phyloP scores from a whole-genome alignment of 495 filamentous ascomycete species.

The Podospora pseudoanserina region DNA sequence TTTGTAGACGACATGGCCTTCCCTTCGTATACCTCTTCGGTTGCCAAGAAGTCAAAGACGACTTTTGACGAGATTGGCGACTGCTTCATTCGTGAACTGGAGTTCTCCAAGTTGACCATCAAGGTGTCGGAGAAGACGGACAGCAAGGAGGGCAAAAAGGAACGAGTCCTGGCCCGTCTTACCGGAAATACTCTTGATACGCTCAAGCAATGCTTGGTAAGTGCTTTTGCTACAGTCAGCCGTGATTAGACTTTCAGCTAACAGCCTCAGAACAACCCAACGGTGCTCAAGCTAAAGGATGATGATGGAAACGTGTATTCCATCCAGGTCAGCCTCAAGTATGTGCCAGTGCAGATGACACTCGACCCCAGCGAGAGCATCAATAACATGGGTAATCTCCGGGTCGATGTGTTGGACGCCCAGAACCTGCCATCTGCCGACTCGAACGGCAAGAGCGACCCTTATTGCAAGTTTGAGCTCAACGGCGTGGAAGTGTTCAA shows the following conservation, averaged over 20 bases:
- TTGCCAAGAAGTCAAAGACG: slow-evolving; percentile 58
- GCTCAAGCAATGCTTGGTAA: slow-evolving; percentile 78
- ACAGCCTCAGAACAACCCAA: slow-evolving; percentile 72
- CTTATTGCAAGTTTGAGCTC: slow-evolving; percentile 90
- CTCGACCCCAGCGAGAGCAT: slow-evolving; percentile 94
- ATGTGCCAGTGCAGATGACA: slow-evolving; percentile 87
- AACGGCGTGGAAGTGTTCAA: slow-evolving; percentile 86
- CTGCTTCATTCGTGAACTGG: slow-evolving; percentile 91
- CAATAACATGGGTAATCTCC: slow-evolving; percentile 94
- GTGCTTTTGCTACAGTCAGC: slow-evolving; percentile 23
- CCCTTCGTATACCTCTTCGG: slow-evolving; percentile 78
- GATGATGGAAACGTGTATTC: slow-evolving; percentile 72
- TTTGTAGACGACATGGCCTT: slow-evolving; percentile 93
- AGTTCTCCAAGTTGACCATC: slow-evolving; percentile 89
- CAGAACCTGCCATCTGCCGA: slow-evolving; percentile 86
- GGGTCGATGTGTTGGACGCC: slow-evolving; percentile 86
- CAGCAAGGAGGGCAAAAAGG: slow-evolving; percentile 65
- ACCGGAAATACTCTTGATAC: slow-evolving; percentile 81
- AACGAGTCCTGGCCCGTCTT: slow-evolving; percentile 74
- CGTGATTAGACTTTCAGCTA: slow-evolving; percentile 9
- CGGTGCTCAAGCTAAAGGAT: slow-evolving; percentile 69
- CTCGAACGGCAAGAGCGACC: slow-evolving; percentile 93
- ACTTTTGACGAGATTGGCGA: slow-evolving; percentile 89
- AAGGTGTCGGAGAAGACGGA: slow-evolving; percentile 73
- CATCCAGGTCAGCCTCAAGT: slow-evolving; percentile 86